A percentile compares a stretch with the other conserved stretches of the same genome.
These are phyloP conservation scores for Neoboletus magnificus DNA, from an alignment of 768 basidiomycete species.

Conservation along the genomic window DNA sequence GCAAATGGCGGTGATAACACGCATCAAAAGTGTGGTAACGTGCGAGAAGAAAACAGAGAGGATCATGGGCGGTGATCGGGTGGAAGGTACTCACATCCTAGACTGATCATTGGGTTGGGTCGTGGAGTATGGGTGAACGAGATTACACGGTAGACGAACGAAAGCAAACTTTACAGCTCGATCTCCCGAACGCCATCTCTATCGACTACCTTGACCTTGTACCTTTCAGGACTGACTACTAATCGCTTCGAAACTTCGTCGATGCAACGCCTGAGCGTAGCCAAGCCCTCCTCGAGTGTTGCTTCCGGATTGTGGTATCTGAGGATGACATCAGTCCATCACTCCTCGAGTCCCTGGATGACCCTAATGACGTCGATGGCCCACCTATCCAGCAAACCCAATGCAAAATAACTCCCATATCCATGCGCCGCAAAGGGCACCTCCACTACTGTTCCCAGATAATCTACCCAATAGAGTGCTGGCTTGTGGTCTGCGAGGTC, in stretches of 20 bases:
- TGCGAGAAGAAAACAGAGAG: conserved; percentile 54
- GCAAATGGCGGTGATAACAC: conserved; percentile 23
- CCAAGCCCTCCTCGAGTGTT: conserved; percentile 80
- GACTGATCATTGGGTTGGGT: conserved; percentile 10
- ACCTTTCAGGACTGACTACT: conserved; percentile 74
- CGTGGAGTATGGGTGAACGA: neutral
- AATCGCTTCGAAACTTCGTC: conserved; percentile 83
- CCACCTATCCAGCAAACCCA: conserved; percentile 89
- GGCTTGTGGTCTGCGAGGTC: conserved; percentile 74
- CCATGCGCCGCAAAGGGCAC: conserved; percentile 96
- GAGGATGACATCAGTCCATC: neutral
- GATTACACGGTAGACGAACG: conserved; percentile 5
- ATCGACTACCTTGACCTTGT: conserved; percentile 90
- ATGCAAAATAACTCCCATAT: conserved; percentile 88
- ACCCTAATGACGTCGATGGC: conserved; percentile 12
- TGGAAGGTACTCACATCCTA: conserved; percentile 27
- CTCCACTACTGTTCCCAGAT: conserved; percentile 83
- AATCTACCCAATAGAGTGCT: conserved; percentile 93
- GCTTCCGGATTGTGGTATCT: conserved; percentile 93
- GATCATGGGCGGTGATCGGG: conserved; percentile 52
- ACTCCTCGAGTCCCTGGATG: neutral
- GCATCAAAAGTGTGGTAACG: conserved; percentile 39
- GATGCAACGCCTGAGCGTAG: conserved; percentile 80
- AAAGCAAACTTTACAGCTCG: conserved; percentile 47
- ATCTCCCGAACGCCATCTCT: conserved; percentile 85